These are phyloP conservation scores for Bretziella fagacearum DNA, from an alignment of 2,329 filamentous ascomycete genomes.

Conservation along the genomic window DNA sequence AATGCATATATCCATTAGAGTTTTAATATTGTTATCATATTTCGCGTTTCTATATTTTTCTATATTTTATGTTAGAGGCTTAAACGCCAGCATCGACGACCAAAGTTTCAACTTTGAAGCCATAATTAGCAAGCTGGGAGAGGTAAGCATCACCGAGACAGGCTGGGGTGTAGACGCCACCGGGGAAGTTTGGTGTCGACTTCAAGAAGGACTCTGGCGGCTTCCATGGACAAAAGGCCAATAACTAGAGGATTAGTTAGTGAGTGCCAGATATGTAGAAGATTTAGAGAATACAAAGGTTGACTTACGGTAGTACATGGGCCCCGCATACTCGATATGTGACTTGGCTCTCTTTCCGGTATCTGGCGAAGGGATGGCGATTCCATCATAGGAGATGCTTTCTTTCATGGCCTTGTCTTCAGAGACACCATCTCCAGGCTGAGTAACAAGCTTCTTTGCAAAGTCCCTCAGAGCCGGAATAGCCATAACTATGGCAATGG, in stretches of 20 bases:
- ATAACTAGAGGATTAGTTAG: slow-evolving; percentile 34
- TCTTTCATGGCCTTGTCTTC: slow-evolving; percentile 39
- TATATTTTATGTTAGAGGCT: not conserved
- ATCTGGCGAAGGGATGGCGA: slow-evolving; percentile 27
- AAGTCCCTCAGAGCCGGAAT: slow-evolving; percentile 31
- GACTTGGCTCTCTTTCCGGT: slow-evolving; percentile 34
- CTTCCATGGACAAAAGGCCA: slow-evolving; percentile 44
- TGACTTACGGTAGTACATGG: slow-evolving; percentile 45
- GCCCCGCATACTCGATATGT: slow-evolving; percentile 32
- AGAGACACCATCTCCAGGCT: slow-evolving; percentile 38
- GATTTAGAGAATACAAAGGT: slow-evolving; percentile 4
- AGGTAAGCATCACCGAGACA: slow-evolving; percentile 51
- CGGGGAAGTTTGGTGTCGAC: slow-evolving; percentile 42
- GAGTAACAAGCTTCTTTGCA: slow-evolving; percentile 27
- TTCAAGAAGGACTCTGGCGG: slow-evolving; percentile 46
- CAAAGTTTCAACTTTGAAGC: slow-evolving; percentile 45
- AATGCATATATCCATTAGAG: slow-evolving; percentile 14
- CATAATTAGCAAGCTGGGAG: slow-evolving; percentile 41
- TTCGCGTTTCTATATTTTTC: not conserved
- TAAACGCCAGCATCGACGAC: slow-evolving; percentile 21
- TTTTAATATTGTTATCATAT: slow-evolving; percentile 10
- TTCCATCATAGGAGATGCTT: slow-evolving; percentile 43
- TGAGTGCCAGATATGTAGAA: slow-evolving; percentile 10
- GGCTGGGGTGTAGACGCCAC: slow-evolving; percentile 56
- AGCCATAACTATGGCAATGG: slow-evolving; percentile 29